These are phyloP conservation scores for Suillus weaverae DNA, from an alignment of 768 basidiomycete genomes.

Conservation along the genomic window DNA sequence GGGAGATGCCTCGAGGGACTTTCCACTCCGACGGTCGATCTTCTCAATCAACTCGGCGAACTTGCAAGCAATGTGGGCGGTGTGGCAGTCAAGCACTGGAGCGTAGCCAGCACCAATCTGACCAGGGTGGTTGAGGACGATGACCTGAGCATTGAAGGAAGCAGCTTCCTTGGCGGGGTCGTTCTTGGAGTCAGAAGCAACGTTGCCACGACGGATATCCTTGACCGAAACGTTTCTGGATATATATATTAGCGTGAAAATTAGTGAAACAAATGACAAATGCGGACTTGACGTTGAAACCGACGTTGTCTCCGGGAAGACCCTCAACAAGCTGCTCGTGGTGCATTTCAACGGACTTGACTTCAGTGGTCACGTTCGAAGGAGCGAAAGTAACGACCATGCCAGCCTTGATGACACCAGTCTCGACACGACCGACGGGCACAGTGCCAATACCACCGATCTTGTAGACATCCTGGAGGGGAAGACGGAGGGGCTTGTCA, in stretches of 20 bases:
- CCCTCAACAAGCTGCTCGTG: conserved; percentile 97
- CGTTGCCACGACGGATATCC: conserved; percentile 99
- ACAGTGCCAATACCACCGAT: conserved; percentile 99
- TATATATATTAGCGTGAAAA: conserved; percentile 9
- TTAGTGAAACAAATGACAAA: conserved; percentile 7
- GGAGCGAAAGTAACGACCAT: conserved; percentile 99
- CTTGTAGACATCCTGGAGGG: conserved; percentile 99
- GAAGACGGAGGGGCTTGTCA: conserved; percentile 99
- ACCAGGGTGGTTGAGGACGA: conserved; percentile 99
- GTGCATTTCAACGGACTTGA: conserved; percentile 99
- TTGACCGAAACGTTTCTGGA: conserved; percentile 98
- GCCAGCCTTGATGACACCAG: conserved; percentile 99
- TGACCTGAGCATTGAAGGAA: conserved; percentile 99
- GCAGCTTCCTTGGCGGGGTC: conserved; percentile 99
- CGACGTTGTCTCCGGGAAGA: conserved; percentile 98
- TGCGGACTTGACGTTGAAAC: conserved; percentile 94
- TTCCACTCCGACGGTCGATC: conserved; percentile 98
- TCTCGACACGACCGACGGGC: conserved; percentile 99
- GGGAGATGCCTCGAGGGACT: conserved; percentile 81
- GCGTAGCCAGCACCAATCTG: conserved; percentile 99
- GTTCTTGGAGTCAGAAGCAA: conserved; percentile 99
- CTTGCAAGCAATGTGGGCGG: conserved; percentile 99
- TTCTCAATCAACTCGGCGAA: conserved; percentile 98
- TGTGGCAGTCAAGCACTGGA: conserved; percentile 99
- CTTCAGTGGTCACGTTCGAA: conserved; percentile 98